These are phyloP conservation scores for Lupinus albus DNA, from an alignment of 306 rosid genomes.

Conservation along the genomic window DNA sequence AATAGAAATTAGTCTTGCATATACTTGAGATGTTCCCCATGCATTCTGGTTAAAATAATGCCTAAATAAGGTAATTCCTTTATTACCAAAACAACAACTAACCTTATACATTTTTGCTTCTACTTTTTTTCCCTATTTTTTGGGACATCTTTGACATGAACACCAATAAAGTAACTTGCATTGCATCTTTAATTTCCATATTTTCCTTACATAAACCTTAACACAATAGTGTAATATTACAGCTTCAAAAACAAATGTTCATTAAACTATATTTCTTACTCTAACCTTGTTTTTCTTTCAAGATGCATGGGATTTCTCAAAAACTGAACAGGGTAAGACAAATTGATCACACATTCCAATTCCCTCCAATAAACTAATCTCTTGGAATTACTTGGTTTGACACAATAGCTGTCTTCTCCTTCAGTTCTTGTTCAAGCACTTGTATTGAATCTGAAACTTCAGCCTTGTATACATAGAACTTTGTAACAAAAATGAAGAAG, in stretches of 20 bases:
- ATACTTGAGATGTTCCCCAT: no score
- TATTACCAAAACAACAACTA: no score
- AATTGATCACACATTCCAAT: not conserved
- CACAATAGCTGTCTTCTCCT: constrained; percentile 34
- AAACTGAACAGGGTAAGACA: not conserved
- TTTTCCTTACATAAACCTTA: not conserved
- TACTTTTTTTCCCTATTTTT: no score
- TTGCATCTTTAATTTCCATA: not conserved
- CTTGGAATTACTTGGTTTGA: constrained; percentile 36
- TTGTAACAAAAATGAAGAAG: constrained; percentile 52
- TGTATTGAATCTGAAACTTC: constrained; percentile 72
- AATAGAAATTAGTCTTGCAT: no score
- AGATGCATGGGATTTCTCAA: not conserved
- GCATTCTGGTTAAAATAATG: no score
- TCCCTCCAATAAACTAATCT: not conserved
- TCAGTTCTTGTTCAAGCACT: constrained; percentile 55
- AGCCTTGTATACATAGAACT: constrained; percentile 59
- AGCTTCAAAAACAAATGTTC: not conserved
- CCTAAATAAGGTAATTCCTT: no score
- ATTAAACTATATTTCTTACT: not conserved
- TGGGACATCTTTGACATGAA: no score
- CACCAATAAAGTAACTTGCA: not conserved
- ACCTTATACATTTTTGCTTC: no score
- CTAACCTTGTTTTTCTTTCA: not conserved
- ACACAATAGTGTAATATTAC: not conserved